Base-by-base conservation (phyloP, 768 basidiomycete species). In the Collybiopsis confluens region DNA sequence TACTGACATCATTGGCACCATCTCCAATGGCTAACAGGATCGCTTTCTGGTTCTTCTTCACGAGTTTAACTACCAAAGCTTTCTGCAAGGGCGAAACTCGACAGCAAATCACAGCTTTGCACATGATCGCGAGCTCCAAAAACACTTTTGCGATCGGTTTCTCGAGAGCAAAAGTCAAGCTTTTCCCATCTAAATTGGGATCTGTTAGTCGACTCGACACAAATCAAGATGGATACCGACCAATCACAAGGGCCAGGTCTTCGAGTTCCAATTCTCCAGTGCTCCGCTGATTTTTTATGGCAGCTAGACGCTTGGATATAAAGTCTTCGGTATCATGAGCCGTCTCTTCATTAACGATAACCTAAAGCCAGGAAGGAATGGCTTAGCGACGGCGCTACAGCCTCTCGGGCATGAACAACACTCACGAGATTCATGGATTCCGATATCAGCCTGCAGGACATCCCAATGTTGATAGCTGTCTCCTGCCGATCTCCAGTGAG, bases 71-170 rank as follows among this genome's bases (percentile, higher is more conserved):
- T 3, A 98, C 95, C 36, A 97, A 79, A 0, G 96, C 96, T 68
- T 98, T 99, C 68, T 99, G 97, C 42, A 98, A 69, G 4, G 97
- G 97, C 4, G 96, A 98, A 8, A 99, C 97, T 60, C 96, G 96
- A 71, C 96, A 99, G 69, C 96, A 98, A 35, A 99, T 88, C 45
- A 98, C 97, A 27, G 97, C 96, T 64, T 98, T 98, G 76, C 97
- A 99, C 86, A 98, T 86, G 60, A 98, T 84, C 1, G 96, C 96
- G 36, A 99, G 73, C 66, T 99, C 97, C 52, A 98, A 76, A 74
- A 99, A 98, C 5, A 78, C 78, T 64, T 90, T 89, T 20, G 92
- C 90, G 5, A 95, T 70, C 20, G 91, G 90, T 70, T 98, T 98
- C 65, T 98, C 93, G 45, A 99, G 73, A 1, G 97, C 97, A 67